Evolutionary conservation across 1,139 yeast genomes (phyloP).

Genomic region (Tardiomyces blankii): DNA sequence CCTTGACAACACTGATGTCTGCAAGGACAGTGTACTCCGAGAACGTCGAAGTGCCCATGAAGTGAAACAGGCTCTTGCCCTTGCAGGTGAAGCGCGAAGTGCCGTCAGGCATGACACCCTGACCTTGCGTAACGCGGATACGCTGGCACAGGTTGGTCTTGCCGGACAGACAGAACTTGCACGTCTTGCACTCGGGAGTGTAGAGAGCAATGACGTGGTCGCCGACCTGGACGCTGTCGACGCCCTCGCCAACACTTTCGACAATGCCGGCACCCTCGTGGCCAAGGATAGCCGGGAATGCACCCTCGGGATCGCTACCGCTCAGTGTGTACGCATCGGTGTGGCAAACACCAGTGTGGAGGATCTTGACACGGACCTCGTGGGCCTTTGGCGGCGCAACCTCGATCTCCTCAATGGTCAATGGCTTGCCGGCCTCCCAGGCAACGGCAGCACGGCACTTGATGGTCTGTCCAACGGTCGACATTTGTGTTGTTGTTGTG

Average conservation of each 20-base stretch:
- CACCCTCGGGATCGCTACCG: constrained; percentile 95
- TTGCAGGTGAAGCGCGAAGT: constrained; percentile 62
- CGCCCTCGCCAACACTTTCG: constrained; percentile 52
- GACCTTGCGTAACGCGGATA: constrained; percentile 21
- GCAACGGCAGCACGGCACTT: constrained; percentile 95
- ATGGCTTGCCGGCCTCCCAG: constrained; percentile 83
- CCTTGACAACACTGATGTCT: constrained; percentile 63
- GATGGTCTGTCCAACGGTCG: constrained; percentile 44
- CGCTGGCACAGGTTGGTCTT: constrained; percentile 48
- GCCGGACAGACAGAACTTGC: constrained; percentile 65
- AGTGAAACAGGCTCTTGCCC: constrained; percentile 71
- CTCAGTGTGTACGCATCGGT: constrained; percentile 95
- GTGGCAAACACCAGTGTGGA: constrained; percentile 92
- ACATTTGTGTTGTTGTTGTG: too few species aligned
- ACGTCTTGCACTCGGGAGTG: constrained; percentile 70
- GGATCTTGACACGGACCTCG: constrained; percentile 86
- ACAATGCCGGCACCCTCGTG: constrained; percentile 71
- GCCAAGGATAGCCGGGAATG: constrained; percentile 72
- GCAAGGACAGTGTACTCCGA: constrained; percentile 60
- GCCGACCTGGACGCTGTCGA: constrained; percentile 53
- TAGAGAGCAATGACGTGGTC: constrained; percentile 80
- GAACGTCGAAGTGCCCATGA: constrained; percentile 70
- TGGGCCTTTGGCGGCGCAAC: constrained; percentile 94
- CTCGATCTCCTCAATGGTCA: constrained; percentile 74
- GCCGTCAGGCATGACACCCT: constrained; percentile 84